phyloP scores from a whole-genome alignment of 2,329 filamentous ascomycete genomes.

The Neobulgaria alba region DNA sequence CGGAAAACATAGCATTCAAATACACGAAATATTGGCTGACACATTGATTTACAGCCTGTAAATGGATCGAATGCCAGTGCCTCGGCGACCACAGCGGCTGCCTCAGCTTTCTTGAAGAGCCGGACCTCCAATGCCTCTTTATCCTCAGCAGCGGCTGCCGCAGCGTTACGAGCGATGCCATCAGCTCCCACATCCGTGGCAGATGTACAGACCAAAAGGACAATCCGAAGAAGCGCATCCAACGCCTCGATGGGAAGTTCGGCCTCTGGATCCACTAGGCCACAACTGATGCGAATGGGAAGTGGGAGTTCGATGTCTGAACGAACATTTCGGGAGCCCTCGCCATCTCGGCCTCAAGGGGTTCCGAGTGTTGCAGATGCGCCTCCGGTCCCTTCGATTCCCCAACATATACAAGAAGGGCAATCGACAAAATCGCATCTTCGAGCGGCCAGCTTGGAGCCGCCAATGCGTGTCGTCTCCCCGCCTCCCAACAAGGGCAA shows the following conservation, averaged over 20 bases:
- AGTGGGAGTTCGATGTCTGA: slow-evolving; percentile 82
- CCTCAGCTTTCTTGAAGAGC: slow-evolving; percentile 68
- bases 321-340: slow-evolving; percentile 76
- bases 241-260: slow-evolving; percentile 55
- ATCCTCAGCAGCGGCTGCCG: slow-evolving; percentile 78
- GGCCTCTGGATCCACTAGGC: slow-evolving; percentile 31
- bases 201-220: slow-evolving; percentile 82
- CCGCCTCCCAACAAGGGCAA: slow-evolving; percentile 22
- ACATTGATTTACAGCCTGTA: slow-evolving; percentile 42
- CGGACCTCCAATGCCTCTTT: slow-evolving; percentile 56
- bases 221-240: slow-evolving; percentile 63
- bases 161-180: slow-evolving; percentile 71
- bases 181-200: slow-evolving; percentile 71
- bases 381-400: slow-evolving; percentile 71
- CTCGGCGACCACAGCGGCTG: slow-evolving; percentile 71
- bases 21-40: slow-evolving; percentile 17
- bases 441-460: slow-evolving; percentile 32
- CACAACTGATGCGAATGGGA: slow-evolving; percentile 51
- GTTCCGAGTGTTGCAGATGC: slow-evolving; percentile 37
- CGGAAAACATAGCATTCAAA: slow-evolving; percentile 3
- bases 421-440: slow-evolving; percentile 21
- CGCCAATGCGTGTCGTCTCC: slow-evolving; percentile 24
- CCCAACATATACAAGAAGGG: slow-evolving; percentile 37
- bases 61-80: slow-evolving; percentile 56
- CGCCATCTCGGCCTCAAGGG: slow-evolving; percentile 42